A percentile compares a stretch with the other conserved stretches of the same genome.
Evolutionary conservation across 164 flowering plant species (phyloP).

Genomic region (Nymphaea thermarum): DNA sequence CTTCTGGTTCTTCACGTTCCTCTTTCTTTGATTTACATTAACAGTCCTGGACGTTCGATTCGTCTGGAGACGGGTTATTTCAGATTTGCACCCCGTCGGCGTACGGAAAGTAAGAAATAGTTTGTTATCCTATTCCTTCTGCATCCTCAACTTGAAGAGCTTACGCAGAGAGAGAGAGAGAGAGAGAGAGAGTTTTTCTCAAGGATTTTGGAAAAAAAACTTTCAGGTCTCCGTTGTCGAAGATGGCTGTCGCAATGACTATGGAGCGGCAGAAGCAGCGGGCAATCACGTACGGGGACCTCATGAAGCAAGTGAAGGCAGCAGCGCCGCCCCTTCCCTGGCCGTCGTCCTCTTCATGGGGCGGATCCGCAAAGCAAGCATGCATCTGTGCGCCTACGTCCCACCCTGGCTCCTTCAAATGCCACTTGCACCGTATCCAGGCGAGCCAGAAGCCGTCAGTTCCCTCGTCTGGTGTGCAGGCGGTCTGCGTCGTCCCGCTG

Average conservation of each 20-base stretch:
- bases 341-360: neutral
- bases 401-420: neutral
- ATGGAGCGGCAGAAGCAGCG: neutral
- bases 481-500: neutral
- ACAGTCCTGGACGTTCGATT: neutral
- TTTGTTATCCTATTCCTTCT: too few species aligned
- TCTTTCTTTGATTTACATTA: too few species aligned
- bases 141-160: neutral
- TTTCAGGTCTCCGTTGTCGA: neutral
- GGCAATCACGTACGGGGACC: neutral
- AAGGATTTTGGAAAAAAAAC: neutral
- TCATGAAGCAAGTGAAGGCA: neutral
- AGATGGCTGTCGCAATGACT: neutral
- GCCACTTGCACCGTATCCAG: neutral
- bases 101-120: too few species aligned
- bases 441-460: neutral
- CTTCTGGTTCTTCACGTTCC: too few species aligned
- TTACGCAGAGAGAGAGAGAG: neutral
- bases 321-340: neutral
- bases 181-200: neutral
- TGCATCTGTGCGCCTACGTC: conserved; percentile 1
- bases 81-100: neutral
- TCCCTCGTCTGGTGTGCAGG: neutral
- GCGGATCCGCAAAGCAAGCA: neutral
- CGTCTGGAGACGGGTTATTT: neutral